phyloP scores from a whole-genome alignment of 1,284 basidiomycete genomes.

The Dichomitus squalens region DNA sequence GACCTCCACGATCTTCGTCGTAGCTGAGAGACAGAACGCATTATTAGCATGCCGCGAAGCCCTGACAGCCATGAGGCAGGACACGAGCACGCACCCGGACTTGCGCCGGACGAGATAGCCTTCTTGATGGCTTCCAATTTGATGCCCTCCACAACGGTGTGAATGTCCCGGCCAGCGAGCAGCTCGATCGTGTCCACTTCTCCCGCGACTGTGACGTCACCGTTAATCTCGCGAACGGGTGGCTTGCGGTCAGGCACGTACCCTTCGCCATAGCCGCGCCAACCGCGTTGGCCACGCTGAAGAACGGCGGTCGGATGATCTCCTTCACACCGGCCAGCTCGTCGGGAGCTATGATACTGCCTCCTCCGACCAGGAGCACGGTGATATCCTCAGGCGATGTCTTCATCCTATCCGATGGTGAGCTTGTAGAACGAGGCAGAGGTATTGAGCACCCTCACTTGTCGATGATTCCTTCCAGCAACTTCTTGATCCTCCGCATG shows the following conservation, averaged over 20 bases:
- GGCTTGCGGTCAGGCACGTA: slow-evolving; percentile 15
- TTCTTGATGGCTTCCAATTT: slow-evolving; percentile 47
- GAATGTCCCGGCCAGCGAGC: slow-evolving; percentile 40
- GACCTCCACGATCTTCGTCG: slow-evolving; percentile 49
- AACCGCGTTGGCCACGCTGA: slow-evolving; percentile 59
- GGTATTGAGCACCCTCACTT: slow-evolving; percentile 20
- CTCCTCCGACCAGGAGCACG: slow-evolving; percentile 56
- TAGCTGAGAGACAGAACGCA: slow-evolving; percentile 17
- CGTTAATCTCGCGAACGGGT: not conserved
- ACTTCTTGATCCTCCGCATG: slow-evolving; percentile 44
- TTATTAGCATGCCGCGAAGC: not conserved
- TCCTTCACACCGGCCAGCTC: slow-evolving; percentile 46
- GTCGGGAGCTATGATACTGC: slow-evolving; percentile 48
- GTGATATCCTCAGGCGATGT: slow-evolving; percentile 51
- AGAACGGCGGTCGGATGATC: slow-evolving; percentile 51
- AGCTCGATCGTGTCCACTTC: slow-evolving; percentile 46
- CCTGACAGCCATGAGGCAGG: not conserved
- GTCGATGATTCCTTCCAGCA: slow-evolving; percentile 48
- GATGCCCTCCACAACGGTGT: slow-evolving; percentile 42
- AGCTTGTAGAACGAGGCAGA: not conserved
- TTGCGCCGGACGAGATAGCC: slow-evolving; percentile 48
- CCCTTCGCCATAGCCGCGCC: slow-evolving; percentile 52
- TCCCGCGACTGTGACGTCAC: slow-evolving; percentile 28
- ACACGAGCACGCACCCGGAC: slow-evolving; percentile 29
- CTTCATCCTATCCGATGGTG: slow-evolving; percentile 47